phyloP scores from a whole-genome alignment of 345 rosid genomes.

The Xanthoceras sorbifolium region DNA sequence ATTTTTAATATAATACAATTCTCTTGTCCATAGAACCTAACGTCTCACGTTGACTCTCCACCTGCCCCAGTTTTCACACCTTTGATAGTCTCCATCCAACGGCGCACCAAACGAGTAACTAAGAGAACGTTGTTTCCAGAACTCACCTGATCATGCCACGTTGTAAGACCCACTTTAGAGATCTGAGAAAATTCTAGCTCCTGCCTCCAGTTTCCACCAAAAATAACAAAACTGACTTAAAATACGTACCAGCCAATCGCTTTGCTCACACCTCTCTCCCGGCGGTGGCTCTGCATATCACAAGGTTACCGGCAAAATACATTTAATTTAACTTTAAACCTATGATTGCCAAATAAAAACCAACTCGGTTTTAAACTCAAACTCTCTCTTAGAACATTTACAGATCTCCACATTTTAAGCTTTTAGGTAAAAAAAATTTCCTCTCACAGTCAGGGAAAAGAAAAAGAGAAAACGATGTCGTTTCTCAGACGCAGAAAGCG shows the following conservation, averaged over 20 bases:
- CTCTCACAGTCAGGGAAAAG: too few species aligned
- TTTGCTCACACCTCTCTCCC: constrained; percentile 12
- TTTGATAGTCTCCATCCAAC: background rate
- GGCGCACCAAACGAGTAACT: background rate
- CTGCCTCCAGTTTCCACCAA: background rate
- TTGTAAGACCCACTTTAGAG: background rate
- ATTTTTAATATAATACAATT: background rate
- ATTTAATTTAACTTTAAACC: background rate
- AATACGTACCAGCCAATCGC: constrained; percentile 11
- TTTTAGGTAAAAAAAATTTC: too few species aligned
- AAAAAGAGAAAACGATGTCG: constrained; percentile 33
- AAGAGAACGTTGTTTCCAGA: background rate
- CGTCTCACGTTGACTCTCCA: background rate
- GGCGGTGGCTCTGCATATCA: too few species aligned
- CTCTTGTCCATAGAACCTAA: background rate
- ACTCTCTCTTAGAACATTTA: too few species aligned
- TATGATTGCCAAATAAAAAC: background rate
- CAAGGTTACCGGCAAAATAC: background rate
- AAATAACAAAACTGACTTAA: background rate
- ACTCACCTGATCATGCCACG: background rate
- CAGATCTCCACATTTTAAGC: background rate
- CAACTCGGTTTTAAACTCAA: too few species aligned
- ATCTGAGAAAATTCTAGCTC: background rate
- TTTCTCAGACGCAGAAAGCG: constrained; percentile 42
- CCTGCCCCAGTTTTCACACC: background rate